Evolutionary conservation across 2,329 filamentous ascomycete species (phyloP).

Genomic region (Remersonia thermophila): DNA sequence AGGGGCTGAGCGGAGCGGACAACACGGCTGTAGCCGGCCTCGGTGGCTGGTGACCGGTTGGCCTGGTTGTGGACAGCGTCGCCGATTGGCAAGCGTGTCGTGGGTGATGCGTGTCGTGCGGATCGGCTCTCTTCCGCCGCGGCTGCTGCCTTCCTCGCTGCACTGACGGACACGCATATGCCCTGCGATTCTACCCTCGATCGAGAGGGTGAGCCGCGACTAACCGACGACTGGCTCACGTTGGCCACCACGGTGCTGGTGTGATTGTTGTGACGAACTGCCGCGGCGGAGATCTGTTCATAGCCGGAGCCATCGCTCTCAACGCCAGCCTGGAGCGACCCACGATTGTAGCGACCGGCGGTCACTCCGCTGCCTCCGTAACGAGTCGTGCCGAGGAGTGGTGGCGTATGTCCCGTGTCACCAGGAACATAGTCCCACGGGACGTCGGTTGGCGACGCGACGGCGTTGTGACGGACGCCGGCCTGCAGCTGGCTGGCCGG

Average conservation of each 20-base stretch:
- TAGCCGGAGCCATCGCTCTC: too few species aligned
- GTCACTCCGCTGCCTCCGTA: too few species aligned
- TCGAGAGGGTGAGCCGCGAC: slow-evolving; percentile 8
- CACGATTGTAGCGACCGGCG: not conserved
- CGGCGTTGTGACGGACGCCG: not conserved
- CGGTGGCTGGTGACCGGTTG: too few species aligned
- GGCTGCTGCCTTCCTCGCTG: too few species aligned
- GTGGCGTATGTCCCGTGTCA: not conserved
- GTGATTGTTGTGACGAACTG: not conserved
- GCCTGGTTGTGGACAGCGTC: too few species aligned
- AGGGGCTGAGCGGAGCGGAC: too few species aligned
- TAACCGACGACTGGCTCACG: slow-evolving; percentile 9
- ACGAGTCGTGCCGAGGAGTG: not conserved
- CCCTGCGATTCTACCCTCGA: slow-evolving; percentile 1
- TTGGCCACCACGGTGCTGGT: slow-evolving; percentile 9
- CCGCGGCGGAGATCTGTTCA: not conserved
- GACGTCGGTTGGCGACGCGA: not conserved
- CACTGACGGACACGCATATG: too few species aligned
- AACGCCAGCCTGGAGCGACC: not conserved
- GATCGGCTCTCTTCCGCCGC: too few species aligned
- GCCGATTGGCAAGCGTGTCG: too few species aligned
- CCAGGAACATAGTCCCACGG: slow-evolving; percentile 6
- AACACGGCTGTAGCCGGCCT: too few species aligned
- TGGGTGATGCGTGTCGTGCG: not conserved
- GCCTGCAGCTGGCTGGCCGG: not conserved